Evolutionary conservation across 2,329 filamentous ascomycete species (phyloP).

Genomic region (Biscogniauxia sp.): DNA sequence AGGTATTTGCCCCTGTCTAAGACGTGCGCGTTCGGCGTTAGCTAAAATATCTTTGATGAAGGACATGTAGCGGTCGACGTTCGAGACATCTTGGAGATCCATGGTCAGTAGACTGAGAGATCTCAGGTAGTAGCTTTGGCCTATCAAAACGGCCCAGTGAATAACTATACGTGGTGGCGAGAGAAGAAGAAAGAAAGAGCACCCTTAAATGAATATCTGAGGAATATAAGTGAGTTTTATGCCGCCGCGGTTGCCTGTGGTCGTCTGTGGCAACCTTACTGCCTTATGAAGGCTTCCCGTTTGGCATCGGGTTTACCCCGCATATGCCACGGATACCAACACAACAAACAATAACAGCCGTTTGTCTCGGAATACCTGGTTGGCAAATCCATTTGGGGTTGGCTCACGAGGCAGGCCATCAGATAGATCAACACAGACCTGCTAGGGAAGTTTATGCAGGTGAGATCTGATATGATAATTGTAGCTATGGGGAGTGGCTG

Average conservation of each 20-base stretch:
- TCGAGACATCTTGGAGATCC: neutral
- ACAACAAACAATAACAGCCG: neutral
- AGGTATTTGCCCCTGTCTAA: conserved; percentile 15
- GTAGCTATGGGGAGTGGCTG: neutral
- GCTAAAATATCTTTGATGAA: neutral
- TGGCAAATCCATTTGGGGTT: neutral
- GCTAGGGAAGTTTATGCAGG: neutral
- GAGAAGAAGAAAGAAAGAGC: neutral
- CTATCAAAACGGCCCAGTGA: too few relatives aligned
- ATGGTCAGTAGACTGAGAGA: neutral
- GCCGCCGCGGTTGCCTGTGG: neutral
- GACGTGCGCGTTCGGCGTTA: neutral
- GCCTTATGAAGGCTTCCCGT: neutral
- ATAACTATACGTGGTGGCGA: too few relatives aligned
- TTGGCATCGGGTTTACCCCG: neutral
- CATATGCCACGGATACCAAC: neutral
- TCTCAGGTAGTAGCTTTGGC: neutral
- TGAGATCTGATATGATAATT: neutral
- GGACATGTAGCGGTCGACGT: neutral
- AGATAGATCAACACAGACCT: neutral
- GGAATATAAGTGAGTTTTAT: neutral
- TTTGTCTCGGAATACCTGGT: neutral
- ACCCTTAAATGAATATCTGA: neutral
- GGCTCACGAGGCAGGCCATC: neutral
- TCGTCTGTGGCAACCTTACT: neutral